These are phyloP conservation scores for Melastoma candidum DNA, from an alignment of 441 rosid species.

Conservation along the genomic window DNA sequence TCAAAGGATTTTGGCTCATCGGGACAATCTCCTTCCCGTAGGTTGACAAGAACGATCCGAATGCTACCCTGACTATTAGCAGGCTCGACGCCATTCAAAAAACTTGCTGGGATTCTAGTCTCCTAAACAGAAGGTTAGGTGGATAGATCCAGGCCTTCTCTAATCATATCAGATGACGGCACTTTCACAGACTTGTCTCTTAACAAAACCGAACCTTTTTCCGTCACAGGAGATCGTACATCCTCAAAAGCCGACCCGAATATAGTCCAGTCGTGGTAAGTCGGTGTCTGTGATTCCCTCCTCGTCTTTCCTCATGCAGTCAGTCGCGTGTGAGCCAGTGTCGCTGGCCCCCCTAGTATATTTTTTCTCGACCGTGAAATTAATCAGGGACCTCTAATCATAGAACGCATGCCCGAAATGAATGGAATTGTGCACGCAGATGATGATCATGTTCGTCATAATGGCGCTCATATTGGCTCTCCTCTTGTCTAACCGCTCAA, in stretches of 20 bases:
- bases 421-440: conserved; percentile 24
- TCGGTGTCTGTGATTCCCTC: background rate
- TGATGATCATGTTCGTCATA: conserved; percentile 34
- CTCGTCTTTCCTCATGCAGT: background rate
- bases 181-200: background rate
- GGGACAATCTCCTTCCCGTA: conserved; percentile 6
- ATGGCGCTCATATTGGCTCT: conserved; percentile 43
- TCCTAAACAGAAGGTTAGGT: conserved; percentile 36
- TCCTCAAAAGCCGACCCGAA: conserved; percentile 19
- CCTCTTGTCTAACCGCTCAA: conserved; percentile 27
- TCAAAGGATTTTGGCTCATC: too few relatives aligned
- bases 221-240: conserved; percentile 47
- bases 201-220: background rate
- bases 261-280: conserved; percentile 40
- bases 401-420: too few relatives aligned
- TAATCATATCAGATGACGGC: background rate
- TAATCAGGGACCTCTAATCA: too few relatives aligned
- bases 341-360: conserved; percentile 1
- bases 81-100: conserved; percentile 61
- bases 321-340: conserved; percentile 3
- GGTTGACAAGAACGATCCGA: conserved; percentile 72
- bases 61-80: conserved; percentile 46
- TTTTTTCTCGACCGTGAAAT: background rate
- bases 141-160: conserved; percentile 4
- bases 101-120: conserved; percentile 57